Conservation (phyloP, 1,139 yeast genomes). For the Groenewaldozyma sp. region DNA sequence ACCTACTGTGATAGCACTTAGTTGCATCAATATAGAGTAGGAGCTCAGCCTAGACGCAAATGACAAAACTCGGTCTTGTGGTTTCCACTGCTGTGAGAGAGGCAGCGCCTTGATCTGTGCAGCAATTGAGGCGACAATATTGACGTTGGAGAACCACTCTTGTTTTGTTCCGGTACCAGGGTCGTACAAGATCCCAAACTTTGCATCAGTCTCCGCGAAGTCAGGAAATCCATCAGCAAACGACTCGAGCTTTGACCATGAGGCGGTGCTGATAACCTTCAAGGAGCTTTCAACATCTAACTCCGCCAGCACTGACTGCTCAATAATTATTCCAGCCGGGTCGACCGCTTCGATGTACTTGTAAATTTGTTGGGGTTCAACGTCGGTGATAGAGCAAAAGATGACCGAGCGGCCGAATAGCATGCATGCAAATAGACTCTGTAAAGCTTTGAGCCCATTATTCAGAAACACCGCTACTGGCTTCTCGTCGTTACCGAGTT, state of each 20-base stretch:
- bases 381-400: constrained; percentile 13
- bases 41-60: constrained; percentile 24
- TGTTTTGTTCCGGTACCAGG: constrained; percentile 8
- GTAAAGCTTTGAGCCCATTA: constrained; percentile 18
- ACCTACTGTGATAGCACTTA: constrained; percentile 27
- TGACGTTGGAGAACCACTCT: constrained; percentile 17
- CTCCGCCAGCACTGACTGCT: background rate
- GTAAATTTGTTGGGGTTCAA: constrained; percentile 8
- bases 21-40: constrained; percentile 23
- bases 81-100: constrained; percentile 22
- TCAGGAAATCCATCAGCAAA: background rate
- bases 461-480: constrained; percentile 20
- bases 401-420: constrained; percentile 13
- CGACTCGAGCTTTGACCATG: background rate
- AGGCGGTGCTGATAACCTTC: constrained; percentile 2
- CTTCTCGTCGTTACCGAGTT: constrained; percentile 1
- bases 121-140: constrained; percentile 29
- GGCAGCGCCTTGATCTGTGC: constrained; percentile 30
- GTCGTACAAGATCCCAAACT: constrained; percentile 7
- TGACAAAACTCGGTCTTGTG: constrained; percentile 24
- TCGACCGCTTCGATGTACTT: constrained; percentile 5
- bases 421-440: constrained; percentile 10
- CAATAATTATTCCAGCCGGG: constrained; percentile 6
- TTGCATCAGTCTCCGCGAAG: background rate
- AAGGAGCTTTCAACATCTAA: constrained; percentile 3